A percentile compares a stretch with the other conserved stretches of the same genome.
These are phyloP conservation scores for Podospora tetraspora DNA, from an alignment of 495 filamentous ascomycete species.

Conservation along the genomic window DNA sequence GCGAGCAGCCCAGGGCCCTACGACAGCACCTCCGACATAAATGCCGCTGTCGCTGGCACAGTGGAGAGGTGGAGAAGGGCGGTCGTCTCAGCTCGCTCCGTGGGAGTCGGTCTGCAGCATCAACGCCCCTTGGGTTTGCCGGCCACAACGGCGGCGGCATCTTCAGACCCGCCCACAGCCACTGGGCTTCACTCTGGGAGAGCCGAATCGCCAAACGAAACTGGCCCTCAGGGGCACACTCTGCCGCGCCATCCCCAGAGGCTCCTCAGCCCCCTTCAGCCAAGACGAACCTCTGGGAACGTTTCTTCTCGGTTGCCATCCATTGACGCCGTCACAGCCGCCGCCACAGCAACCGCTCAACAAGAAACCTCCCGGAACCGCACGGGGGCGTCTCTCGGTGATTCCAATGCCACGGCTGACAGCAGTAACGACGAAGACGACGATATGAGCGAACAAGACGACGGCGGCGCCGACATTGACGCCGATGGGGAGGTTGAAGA, in stretches of 20 bases:
- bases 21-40: conserved; percentile 43
- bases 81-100: conserved; percentile 36
- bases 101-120: conserved; percentile 27
- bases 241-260: background rate
- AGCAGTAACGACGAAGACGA: conserved; percentile 20
- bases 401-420: background rate
- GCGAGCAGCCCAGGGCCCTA: conserved; percentile 34
- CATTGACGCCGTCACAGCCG: conserved; percentile 13
- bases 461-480: conserved; percentile 28
- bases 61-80: conserved; percentile 52
- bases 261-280: background rate
- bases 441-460: conserved; percentile 33
- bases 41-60: conserved; percentile 39
- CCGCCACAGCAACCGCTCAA: conserved; percentile 11
- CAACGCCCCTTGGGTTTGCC: conserved; percentile 32
- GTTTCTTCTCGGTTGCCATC: background rate
- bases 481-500: conserved; percentile 18
- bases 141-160: conserved; percentile 9
- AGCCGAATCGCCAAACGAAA: background rate
- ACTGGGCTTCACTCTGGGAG: background rate
- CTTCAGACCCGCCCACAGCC: background rate
- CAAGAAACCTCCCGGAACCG: background rate
- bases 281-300: background rate
- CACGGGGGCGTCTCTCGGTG: background rate
- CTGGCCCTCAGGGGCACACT: background rate